These are phyloP conservation scores for Kwoniella heveanensis DNA, from an alignment of 768 basidiomycete genomes.

Conservation along the genomic window DNA sequence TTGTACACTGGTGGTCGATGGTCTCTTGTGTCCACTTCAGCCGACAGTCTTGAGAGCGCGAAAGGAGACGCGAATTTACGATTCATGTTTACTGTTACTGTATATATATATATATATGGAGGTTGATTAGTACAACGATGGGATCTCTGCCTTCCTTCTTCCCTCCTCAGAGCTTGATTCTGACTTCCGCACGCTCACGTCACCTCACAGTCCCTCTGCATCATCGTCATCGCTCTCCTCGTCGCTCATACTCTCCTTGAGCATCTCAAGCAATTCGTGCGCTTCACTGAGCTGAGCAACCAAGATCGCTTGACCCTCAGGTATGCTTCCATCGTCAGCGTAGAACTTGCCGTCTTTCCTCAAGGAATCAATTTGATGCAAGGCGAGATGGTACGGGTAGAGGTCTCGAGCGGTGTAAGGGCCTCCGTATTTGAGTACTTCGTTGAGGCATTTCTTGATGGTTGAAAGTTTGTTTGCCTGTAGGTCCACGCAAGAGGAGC, in stretches of 20 bases:
- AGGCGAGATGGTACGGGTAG: slow-evolving; percentile 91
- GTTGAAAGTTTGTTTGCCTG: slow-evolving; percentile 96
- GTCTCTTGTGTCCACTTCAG: too few relatives aligned
- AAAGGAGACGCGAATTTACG: too few relatives aligned
- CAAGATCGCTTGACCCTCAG: slow-evolving; percentile 94
- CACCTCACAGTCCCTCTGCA: not conserved
- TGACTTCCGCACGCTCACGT: too few relatives aligned
- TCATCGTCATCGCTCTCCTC: slow-evolving; percentile 47
- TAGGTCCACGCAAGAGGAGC: not conserved
- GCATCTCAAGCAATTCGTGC: slow-evolving; percentile 94
- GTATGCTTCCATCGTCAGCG: slow-evolving; percentile 81
- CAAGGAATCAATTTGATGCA: slow-evolving; percentile 92
- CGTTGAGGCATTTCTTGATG: slow-evolving; percentile 94
- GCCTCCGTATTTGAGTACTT: slow-evolving; percentile 92
- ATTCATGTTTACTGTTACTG: too few relatives aligned
- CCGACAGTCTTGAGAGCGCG: too few relatives aligned
- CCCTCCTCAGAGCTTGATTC: too few relatives aligned
- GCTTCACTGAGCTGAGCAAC: slow-evolving; percentile 96
- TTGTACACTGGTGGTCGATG: too few relatives aligned
- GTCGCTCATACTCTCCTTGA: slow-evolving; percentile 58
- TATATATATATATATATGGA: too few relatives aligned
- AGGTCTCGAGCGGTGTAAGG: slow-evolving; percentile 88
- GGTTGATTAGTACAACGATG: too few relatives aligned
- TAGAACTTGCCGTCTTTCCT: slow-evolving; percentile 92
- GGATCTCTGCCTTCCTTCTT: too few relatives aligned